phyloP scores from a whole-genome alignment of 2,329 filamentous ascomycete genomes.

The Fusarium abutilonis region DNA sequence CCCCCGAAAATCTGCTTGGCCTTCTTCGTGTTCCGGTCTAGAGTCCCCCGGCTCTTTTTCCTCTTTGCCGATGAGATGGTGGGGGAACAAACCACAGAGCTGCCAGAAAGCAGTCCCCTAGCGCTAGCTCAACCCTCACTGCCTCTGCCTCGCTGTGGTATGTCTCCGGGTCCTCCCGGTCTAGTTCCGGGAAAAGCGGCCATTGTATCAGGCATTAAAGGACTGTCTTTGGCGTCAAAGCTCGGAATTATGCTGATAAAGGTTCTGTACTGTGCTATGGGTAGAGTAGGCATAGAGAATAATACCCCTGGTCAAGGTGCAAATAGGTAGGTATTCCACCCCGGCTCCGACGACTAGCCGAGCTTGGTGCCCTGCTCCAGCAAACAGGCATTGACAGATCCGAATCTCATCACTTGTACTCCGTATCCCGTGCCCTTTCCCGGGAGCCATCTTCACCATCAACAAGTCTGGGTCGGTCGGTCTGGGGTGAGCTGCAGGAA shows the following conservation, averaged over 20 bases:
- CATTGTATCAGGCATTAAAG: constrained; percentile 28
- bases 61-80: constrained; percentile 39
- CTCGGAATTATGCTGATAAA: neutral
- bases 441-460: constrained; percentile 16
- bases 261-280: neutral
- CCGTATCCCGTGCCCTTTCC: constrained; percentile 17
- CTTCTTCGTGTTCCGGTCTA: constrained; percentile 22
- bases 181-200: constrained; percentile 8
- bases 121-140: constrained; percentile 24
- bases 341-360: constrained; percentile 36
- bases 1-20: constrained; percentile 8
- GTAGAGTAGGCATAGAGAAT: neutral
- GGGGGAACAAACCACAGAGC: constrained; percentile 27
- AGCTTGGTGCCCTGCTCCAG: constrained; percentile 19
- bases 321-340: constrained; percentile 21
- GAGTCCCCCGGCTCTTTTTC: constrained; percentile 16
- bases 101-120: constrained; percentile 15
- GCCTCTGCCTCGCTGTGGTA: constrained; percentile 24
- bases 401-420: constrained; percentile 25
- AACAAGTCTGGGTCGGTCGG: constrained; percentile 15
- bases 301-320: constrained; percentile 7
- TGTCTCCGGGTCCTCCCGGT: constrained; percentile 44
- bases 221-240: constrained; percentile 1
- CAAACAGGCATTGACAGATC: constrained; percentile 26
- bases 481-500: constrained; percentile 43